phyloP scores from a whole-genome alignment of 2,329 filamentous ascomycete species.

The Colletotrichum sp. region DNA sequence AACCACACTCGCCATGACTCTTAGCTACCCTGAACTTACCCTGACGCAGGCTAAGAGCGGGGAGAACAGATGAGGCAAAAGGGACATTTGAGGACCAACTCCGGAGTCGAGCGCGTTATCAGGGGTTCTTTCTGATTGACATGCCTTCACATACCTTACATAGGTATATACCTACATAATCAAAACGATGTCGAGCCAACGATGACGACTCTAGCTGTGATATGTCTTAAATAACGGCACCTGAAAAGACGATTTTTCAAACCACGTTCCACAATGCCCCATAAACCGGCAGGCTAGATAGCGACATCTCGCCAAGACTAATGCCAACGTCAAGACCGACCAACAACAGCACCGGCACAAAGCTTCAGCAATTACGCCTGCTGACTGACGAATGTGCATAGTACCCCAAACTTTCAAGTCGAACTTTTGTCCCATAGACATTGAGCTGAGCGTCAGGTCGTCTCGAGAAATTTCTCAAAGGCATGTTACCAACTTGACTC shows the following conservation, averaged over 20 bases:
- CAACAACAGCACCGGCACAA: neutral
- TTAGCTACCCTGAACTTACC: neutral
- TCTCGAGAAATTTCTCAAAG: too few species aligned
- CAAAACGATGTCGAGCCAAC: too few species aligned
- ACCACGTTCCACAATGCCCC: neutral
- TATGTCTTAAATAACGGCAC: too few species aligned
- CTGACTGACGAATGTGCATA: neutral
- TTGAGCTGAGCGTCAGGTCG: too few species aligned
- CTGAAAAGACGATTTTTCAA: too few species aligned
- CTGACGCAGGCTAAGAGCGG: accelerated
- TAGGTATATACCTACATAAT: too few species aligned
- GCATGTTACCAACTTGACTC: accelerated
- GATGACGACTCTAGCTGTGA: too few species aligned
- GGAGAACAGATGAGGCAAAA: neutral
- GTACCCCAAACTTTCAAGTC: neutral
- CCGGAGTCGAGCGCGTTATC: too few species aligned
- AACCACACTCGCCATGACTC: neutral
- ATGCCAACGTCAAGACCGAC: neutral
- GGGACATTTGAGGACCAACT: neutral
- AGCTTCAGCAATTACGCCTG: neutral
- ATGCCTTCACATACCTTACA: too few species aligned
- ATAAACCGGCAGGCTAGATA: too few species aligned
- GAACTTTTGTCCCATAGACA: neutral
- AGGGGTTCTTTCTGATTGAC: accelerated
- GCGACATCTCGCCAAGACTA: neutral